Percentiles rank a stretch among this genome's conserved stretches.
These are phyloP conservation scores for Ganoderma boninense DNA, from an alignment of 1,284 basidiomycete genomes.

Conservation along the genomic window DNA sequence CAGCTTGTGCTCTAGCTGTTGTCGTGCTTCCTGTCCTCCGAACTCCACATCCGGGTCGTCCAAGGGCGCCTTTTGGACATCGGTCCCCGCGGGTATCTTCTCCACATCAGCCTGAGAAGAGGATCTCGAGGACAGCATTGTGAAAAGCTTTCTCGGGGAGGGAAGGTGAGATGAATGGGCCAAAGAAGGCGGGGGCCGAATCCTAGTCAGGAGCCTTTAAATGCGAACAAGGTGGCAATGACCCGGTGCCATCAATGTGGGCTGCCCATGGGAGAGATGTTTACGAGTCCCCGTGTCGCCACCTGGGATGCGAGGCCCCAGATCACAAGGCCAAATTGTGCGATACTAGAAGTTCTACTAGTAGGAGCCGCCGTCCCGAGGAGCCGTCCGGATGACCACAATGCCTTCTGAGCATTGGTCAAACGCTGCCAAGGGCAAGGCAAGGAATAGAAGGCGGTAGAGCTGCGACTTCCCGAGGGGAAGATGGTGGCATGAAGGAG, in stretches of 20 bases:
- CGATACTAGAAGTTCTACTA: constrained; percentile 5
- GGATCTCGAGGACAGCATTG: constrained; percentile 24
- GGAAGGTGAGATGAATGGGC: neutral
- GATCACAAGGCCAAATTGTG: constrained; percentile 28
- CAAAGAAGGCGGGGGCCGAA: neutral
- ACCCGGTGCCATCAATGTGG: neutral
- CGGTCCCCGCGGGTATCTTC: constrained; percentile 21
- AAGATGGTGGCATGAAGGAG: neutral
- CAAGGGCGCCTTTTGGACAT: constrained; percentile 18
- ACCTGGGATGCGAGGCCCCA: constrained; percentile 8
- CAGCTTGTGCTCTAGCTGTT: constrained; percentile 58
- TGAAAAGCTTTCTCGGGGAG: neutral
- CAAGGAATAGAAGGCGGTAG: neutral
- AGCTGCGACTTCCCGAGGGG: neutral
- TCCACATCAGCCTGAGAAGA: constrained; percentile 20
- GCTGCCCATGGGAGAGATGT: neutral
- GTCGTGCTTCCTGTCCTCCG: constrained; percentile 50
- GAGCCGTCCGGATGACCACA: neutral
- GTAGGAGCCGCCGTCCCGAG: constrained; percentile 11
- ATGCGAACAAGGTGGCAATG: neutral
- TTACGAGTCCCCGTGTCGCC: constrained; percentile 1
- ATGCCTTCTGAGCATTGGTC: neutral
- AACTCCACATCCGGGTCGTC: constrained; percentile 46
- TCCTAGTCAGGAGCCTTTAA: neutral
- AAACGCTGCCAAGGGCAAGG: neutral